phyloP scores from a whole-genome alignment of 306 rosid species.

The Cicer judaicum region DNA sequence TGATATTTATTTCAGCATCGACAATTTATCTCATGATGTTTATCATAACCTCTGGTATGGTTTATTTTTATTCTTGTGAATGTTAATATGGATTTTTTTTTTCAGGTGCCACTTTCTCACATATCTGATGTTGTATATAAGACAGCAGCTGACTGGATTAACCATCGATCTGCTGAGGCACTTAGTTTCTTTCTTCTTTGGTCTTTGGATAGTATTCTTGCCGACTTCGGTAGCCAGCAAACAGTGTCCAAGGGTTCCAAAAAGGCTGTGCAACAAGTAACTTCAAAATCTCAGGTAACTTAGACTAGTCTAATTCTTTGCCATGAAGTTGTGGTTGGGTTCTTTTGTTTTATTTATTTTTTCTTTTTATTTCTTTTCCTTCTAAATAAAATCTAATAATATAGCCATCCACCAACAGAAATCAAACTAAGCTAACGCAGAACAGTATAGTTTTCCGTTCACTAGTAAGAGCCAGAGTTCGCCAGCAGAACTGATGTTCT shows the following conservation, averaged over 20 bases:
- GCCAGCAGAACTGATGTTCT: slow-evolving; percentile 8
- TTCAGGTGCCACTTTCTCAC: slow-evolving; percentile 75
- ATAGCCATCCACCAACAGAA: slow-evolving; percentile 11
- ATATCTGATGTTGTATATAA: slow-evolving; percentile 76
- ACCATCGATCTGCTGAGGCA: slow-evolving; percentile 62
- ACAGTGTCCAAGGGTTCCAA: slow-evolving; percentile 70
- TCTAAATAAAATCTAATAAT: neutral
- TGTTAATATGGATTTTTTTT: slow-evolving; percentile 20
- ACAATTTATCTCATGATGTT: slow-evolving; percentile 18
- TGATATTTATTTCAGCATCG: neutral
- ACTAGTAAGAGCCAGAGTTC: slow-evolving; percentile 1
- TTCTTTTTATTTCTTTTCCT: neutral
- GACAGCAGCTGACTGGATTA: slow-evolving; percentile 82
- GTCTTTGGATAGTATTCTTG: slow-evolving; percentile 76
- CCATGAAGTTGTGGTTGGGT: neutral
- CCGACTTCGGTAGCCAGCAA: slow-evolving; percentile 72
- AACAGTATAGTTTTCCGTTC: slow-evolving; percentile 10
- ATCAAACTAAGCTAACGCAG: slow-evolving; percentile 24
- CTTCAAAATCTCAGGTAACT: slow-evolving; percentile 90
- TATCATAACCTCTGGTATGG: slow-evolving; percentile 18
- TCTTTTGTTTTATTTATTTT: neutral
- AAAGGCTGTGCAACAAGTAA: slow-evolving; percentile 64
- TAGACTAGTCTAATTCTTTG: slow-evolving; percentile 10
- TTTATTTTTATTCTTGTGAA: slow-evolving; percentile 26
- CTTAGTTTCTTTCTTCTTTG: slow-evolving; percentile 67